Percentiles rank a stretch among this genome's conserved stretches.
phyloP scores from a whole-genome alignment of 306 rosid species.

The Spatholobus suberectus region DNA sequence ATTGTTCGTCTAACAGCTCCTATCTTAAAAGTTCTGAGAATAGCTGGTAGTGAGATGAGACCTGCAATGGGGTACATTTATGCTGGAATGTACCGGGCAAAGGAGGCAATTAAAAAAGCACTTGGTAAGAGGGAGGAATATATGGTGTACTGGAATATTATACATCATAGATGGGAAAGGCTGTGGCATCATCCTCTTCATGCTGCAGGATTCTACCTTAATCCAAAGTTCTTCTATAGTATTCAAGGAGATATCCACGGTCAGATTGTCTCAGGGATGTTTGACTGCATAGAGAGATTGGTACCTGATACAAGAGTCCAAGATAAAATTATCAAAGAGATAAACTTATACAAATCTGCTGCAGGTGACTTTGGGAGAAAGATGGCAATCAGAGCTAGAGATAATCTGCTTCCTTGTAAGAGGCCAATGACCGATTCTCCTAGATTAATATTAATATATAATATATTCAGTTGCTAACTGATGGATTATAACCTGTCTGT shows the following conservation, averaged over 20 bases:
- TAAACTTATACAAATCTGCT: conserved; percentile 72
- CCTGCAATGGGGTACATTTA: conserved; percentile 88
- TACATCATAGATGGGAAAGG: conserved; percentile 87
- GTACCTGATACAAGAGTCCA: conserved; percentile 84
- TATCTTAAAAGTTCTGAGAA: conserved; percentile 73
- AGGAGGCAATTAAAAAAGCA: conserved; percentile 82
- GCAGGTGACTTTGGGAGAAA: conserved; percentile 89
- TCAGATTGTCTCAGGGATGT: conserved; percentile 70
- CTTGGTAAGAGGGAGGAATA: conserved; percentile 78
- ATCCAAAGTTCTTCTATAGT: conserved; percentile 88
- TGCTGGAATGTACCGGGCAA: conserved; percentile 84
- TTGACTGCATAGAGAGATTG: conserved; percentile 93
- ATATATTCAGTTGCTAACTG: conserved; percentile 33
- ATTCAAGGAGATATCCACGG: conserved; percentile 73
- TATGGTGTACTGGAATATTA: conserved; percentile 84
- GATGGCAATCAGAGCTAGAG: conserved; percentile 92
- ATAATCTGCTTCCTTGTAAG: conserved; percentile 90
- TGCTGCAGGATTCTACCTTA: conserved; percentile 85
- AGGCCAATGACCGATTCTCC: conserved; percentile 37
- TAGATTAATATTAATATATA: conserved; percentile 32
- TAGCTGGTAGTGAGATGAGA: conserved; percentile 70
- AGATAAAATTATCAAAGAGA: conserved; percentile 86
- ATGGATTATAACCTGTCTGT: conserved; percentile 6
- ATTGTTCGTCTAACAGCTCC: conserved; percentile 72
- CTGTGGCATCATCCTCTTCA: conserved; percentile 84